Conservation (phyloP, 768 basidiomycete species). For the Russula sp. region DNA sequence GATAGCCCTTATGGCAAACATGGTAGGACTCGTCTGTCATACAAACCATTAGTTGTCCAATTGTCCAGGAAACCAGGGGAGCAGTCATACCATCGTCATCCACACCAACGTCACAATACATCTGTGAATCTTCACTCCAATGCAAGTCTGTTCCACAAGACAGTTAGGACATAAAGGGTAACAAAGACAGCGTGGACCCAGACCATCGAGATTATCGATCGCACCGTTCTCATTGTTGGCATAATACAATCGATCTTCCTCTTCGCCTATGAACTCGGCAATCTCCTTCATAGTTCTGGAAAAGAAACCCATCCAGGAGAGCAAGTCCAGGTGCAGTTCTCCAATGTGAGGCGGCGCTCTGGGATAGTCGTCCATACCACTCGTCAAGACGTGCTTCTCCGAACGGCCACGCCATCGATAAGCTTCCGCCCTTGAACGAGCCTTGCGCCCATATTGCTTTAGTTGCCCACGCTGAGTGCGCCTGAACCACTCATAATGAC, state of each 20-base stretch:
- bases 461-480: slow-evolving; percentile 91
- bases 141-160: slow-evolving; percentile 63
- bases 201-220: slow-evolving; percentile 81
- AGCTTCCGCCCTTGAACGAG: slow-evolving; percentile 82
- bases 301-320: slow-evolving; percentile 97
- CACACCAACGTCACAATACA: slow-evolving; percentile 91
- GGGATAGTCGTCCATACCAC: slow-evolving; percentile 96
- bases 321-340: slow-evolving; percentile 88
- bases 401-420: slow-evolving; percentile 95
- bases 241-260: slow-evolving; percentile 77
- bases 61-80: slow-evolving; percentile 8
- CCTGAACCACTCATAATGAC: slow-evolving; percentile 96
- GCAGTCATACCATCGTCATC: slow-evolving; percentile 65
- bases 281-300: slow-evolving; percentile 89
- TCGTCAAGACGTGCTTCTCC: slow-evolving; percentile 80
- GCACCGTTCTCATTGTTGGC: slow-evolving; percentile 73
- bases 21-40: slow-evolving; percentile 80
- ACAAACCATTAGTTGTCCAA: neutral
- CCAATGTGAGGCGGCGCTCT: slow-evolving; percentile 84
- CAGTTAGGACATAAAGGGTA: neutral
- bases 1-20: slow-evolving; percentile 87
- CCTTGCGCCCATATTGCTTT: slow-evolving; percentile 78
- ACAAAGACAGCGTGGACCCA: slow-evolving; percentile 11
- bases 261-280: slow-evolving; percentile 78
- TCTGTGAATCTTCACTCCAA: slow-evolving; percentile 82